Evolutionary conservation across 768 basidiomycete genomes (phyloP), one percentile per base, ranked within the genome.

Genomic region (Kwoniella europaea): DNA sequence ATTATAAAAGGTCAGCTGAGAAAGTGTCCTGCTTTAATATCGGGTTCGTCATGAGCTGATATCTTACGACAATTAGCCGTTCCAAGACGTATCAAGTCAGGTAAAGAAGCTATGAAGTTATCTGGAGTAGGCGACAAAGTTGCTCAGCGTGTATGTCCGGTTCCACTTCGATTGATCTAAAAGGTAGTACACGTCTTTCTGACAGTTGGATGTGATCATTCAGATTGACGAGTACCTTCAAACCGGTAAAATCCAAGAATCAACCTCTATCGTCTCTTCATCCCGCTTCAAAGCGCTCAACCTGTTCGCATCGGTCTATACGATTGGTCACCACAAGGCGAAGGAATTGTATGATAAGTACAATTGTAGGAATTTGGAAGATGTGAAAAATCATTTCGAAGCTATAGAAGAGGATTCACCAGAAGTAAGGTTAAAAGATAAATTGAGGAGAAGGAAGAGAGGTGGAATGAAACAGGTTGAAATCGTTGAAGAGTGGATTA

Each of bases 401-500:
- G 67, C 65, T 16, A 72, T 78, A 61, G 71, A 77, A 60, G 76
- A 74, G n/a, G 78, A 74, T 41, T 71, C 71, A 56, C 77, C 74
- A 18, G 78, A 72, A 65, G 69, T 91, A 65, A 86, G 87, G 74
- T 82, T 88, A n/a, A 85, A 92, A 27, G 86, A 86, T 41, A 85
- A 69, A 60, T 65, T 65, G 20, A 66, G 76, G 42, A n/a, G 82
- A n/a, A 60, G 80, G 54, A 71, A 61, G 61, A 65, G 72, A 50
- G 82, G 82, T 0, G 73, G 80, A 41, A 83, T 83, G 82, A 77
- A 67, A 12, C 77, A 80, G 61, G 77, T 79, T 10, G 82, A 83
- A 64, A 82, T 83, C 29, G 79, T 81, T 7, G 74, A 79, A n/a
- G 82, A 79, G 57, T 83, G 82, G 82, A 76, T 83, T 63, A 44